A percentile compares a stretch with the other conserved stretches of the same genome.
Evolutionary conservation across 306 rosid genomes (phyloP).

Genomic region (Corylus americana): DNA sequence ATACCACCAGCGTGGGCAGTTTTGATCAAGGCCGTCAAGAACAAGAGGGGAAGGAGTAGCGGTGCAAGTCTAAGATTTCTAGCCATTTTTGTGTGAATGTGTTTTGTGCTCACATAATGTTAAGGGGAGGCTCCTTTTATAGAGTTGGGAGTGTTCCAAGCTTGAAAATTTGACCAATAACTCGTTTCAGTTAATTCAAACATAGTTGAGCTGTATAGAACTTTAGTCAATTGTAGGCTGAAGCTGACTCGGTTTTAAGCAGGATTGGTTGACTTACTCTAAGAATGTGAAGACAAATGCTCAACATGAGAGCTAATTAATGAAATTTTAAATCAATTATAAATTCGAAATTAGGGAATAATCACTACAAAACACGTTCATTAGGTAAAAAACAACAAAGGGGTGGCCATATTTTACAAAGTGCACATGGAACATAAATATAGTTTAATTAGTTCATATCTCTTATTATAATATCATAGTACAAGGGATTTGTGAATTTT

Average conservation of each 20-base stretch:
- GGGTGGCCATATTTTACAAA: too few species aligned
- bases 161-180: neutral
- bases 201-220: too few species aligned
- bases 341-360: too few species aligned
- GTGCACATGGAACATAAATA: too few species aligned
- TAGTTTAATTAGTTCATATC: too few species aligned
- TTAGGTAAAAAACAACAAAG: too few species aligned
- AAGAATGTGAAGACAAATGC: neutral
- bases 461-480: too few species aligned
- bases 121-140: slow-evolving; percentile 9
- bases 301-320: too few species aligned
- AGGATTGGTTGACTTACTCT: too few species aligned
- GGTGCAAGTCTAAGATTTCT: neutral
- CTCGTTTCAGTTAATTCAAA: neutral
- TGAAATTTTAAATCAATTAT: too few species aligned
- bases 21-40: neutral
- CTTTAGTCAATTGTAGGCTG: neutral
- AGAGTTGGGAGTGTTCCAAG: neutral
- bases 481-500: too few species aligned
- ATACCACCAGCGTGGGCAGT: slow-evolving; percentile 30
- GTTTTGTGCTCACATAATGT: neutral
- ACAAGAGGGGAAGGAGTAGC: slow-evolving; percentile 23
- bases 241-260: neutral
- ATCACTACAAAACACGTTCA: too few species aligned
- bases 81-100: slow-evolving; percentile 29